Percentiles rank a stretch among this genome's conserved stretches.
phyloP scores from a whole-genome alignment of 2,329 filamentous ascomycete genomes.

The Hypoxylon rubiginosum region DNA sequence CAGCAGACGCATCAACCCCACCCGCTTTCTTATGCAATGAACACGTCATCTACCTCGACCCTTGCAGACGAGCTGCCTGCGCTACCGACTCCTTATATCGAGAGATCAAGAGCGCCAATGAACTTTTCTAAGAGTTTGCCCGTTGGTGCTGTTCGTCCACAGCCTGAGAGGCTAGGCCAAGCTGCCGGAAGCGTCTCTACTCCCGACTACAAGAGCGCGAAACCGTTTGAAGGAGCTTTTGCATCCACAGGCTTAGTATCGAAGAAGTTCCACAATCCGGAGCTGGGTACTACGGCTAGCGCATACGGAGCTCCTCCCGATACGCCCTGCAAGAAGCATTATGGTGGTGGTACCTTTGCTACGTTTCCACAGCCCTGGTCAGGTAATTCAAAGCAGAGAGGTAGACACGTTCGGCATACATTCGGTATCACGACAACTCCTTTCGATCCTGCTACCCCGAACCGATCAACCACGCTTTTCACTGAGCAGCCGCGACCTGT shows the following conservation, averaged over 20 bases:
- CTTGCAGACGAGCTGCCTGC: constrained; percentile 77
- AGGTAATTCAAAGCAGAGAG: constrained; percentile 72
- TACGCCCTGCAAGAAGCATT: constrained; percentile 93
- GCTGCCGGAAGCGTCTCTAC: constrained; percentile 70
- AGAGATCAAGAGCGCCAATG: constrained; percentile 62
- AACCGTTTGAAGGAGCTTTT: constrained; percentile 85
- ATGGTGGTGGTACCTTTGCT: constrained; percentile 73
- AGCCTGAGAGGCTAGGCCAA: constrained; percentile 36
- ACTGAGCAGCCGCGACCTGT: constrained; percentile 72
- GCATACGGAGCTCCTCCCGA: constrained; percentile 80
- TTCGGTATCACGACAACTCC: constrained; percentile 87
- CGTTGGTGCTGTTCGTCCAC: constrained; percentile 49
- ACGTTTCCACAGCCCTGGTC: constrained; percentile 68
- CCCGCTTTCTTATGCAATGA: constrained; percentile 87
- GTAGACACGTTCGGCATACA: constrained; percentile 76
- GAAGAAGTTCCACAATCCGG: constrained; percentile 88
- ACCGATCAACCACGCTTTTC: constrained; percentile 62
- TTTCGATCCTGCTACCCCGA: constrained; percentile 73
- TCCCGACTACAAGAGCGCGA: constrained; percentile 82
- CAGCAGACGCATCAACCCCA: constrained; percentile 72
- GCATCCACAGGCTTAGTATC: constrained; percentile 95
- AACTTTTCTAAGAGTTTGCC: constrained; percentile 84
- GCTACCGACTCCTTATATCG: constrained; percentile 67
- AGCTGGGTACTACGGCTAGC: constrained; percentile 71
- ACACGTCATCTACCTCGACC: constrained; percentile 85